Base-by-base conservation (phyloP, 1,284 basidiomycete species). In the Sanghuangporus sanghuang region DNA sequence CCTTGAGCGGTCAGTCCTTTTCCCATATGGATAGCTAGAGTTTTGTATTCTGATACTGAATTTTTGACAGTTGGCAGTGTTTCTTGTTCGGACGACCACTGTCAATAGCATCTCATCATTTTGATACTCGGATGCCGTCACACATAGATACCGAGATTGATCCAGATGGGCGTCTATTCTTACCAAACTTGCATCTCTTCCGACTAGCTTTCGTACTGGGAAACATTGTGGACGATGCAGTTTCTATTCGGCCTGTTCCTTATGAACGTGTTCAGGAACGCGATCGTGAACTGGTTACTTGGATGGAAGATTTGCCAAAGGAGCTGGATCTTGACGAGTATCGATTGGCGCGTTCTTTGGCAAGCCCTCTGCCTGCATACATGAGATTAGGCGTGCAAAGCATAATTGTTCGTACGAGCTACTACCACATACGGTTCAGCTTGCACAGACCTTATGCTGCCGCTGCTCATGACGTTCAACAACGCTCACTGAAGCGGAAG, bases 11-110 rank as follows among this genome's bases (percentile, higher is more conserved):
- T 88, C 56, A 59, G 81, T 73, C 27, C 44, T 3, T 32, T 44
- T 44, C 12, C 23, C 50, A 27, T 23, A 16, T 27, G 9, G 12
- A 21, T 21, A 27, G 16, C 44, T n/a, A 7, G 44, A 46, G n/a
- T 16, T 18, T 46, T 46, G 4, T 46, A 14, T 46, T 16, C 44
- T 18, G 44, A 46, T 46, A 23, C 42, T 44, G 9, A 23, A 12
- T 21, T 55, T 27, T 55, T 64, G 66, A 35, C 67, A 90, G 88
- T 66, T 92, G 90, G 90, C 89, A 92, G 73, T 86, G 89, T 2
- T 92, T 92, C 74, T 81, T 90, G 79, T 90, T 92, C 71, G 90
- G 90, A n/a, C 81, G 90, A 16, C 90, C 90, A 2, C 76, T 88
- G 39, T 77, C 81, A 36, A 86, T 92, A 64, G 83, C 87, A 11